These are phyloP conservation scores for Podaxis rugospora DNA, from an alignment of 768 basidiomycete species.

Conservation along the genomic window DNA sequence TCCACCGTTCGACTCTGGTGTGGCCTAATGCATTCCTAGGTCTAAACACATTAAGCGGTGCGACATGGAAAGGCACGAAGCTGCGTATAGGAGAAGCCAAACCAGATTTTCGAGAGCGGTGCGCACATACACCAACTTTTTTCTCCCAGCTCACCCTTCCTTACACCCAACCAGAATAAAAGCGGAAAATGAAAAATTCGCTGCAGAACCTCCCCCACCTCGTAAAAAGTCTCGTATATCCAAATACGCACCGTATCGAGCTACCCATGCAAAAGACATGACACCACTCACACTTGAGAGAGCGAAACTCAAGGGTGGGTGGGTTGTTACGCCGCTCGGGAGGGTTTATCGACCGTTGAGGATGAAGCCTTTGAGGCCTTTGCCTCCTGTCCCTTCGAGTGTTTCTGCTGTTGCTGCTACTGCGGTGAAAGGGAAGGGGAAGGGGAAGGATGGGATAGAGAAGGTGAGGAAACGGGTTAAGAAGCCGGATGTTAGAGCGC, in stretches of 20 bases:
- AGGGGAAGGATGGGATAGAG: conserved; percentile 11
- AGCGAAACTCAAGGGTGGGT: conserved; percentile 47
- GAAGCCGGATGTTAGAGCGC: conserved; percentile 53
- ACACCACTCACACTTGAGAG: conserved; percentile 57
- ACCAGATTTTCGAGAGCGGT: conserved; percentile 68
- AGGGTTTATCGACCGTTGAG: conserved; percentile 61
- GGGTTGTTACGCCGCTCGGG: conserved; percentile 67
- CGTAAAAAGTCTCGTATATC: conserved; percentile 20
- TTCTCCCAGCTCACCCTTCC: not conserved
- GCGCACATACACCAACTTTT: conserved; percentile 10
- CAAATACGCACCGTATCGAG: conserved; percentile 35
- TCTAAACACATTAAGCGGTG: conserved; percentile 71
- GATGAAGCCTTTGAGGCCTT: conserved; percentile 65
- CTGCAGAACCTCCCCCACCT: conserved; percentile 21
- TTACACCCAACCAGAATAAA: conserved; percentile 19
- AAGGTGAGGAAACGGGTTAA: conserved; percentile 43
- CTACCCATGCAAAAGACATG: conserved; percentile 56
- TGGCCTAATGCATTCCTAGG: conserved; percentile 33
- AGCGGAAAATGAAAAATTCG: conserved; percentile 21
- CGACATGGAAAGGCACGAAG: conserved; percentile 86
- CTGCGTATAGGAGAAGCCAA: conserved; percentile 82
- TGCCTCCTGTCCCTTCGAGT: conserved; percentile 29
- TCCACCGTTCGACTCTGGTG: not conserved
- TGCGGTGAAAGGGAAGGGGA: conserved; percentile 10
- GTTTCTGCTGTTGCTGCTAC: conserved; percentile 13